Evolutionary conservation across 306 rosid species (phyloP).

Genomic region (Gleditsia sinensis): DNA sequence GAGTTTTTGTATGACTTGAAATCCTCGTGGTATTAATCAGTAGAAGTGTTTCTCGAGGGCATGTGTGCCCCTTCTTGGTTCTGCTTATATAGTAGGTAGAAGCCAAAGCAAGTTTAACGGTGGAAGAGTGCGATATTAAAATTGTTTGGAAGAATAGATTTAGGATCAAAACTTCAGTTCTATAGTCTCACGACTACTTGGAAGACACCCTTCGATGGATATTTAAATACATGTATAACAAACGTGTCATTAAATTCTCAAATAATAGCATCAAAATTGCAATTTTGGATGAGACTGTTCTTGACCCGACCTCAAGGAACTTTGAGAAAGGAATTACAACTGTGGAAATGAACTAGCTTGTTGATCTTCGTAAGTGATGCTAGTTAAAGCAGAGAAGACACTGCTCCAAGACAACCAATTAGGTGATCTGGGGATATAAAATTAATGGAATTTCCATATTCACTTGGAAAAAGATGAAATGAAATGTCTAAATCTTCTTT

Average conservation of each 20-base stretch:
- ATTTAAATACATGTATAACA: neutral
- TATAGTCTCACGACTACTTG: neutral
- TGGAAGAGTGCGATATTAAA: no score
- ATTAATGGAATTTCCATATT: neutral
- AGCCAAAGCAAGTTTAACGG: no score
- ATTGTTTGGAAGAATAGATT: no score
- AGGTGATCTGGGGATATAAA: neutral
- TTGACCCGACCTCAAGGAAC: neutral
- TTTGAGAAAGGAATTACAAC: neutral
- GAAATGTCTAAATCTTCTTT: neutral
- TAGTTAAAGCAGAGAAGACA: neutral
- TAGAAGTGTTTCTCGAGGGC: neutral
- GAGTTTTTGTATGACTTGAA: no score
- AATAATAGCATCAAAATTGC: constrained; percentile 19
- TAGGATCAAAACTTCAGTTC: no score
- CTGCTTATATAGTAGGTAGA: neutral
- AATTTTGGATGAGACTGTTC: constrained; percentile 1
- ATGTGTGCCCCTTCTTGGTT: neutral
- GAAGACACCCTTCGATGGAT: neutral
- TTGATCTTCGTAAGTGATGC: neutral
- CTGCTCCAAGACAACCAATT: neutral
- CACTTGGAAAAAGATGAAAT: neutral
- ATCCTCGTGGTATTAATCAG: neutral
- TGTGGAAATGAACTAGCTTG: neutral
- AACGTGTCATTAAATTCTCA: neutral